Base-by-base conservation (phyloP, 1,139 yeast genomes). In the Blastobotrys buckinghamii region DNA sequence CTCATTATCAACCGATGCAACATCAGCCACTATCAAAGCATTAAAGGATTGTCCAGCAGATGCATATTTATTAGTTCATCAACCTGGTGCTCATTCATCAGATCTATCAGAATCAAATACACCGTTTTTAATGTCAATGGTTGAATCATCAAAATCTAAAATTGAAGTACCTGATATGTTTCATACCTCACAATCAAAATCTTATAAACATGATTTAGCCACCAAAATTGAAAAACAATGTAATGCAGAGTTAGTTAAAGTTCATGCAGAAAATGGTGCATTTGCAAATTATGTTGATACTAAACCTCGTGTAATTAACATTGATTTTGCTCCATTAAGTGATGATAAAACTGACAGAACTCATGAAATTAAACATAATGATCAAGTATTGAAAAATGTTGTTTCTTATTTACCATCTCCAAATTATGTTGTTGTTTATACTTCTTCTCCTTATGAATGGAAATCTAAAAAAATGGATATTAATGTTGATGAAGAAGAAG, bases 11-110 rank as follows among this genome's bases (percentile, higher is more conserved):
- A 16, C 33, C 37, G 53, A 51, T 22, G 53, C 52, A 34, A 50
- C 53, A 45, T 37, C 45, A 36, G 51, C 53, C 13, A 55, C 55
- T 17, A 45, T 39, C 35, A 44, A 54, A 42, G 56, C 62, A 16
- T 51, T 62, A 27, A 50, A 55, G 15, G 56, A 54, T 15, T 68
- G 73, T 55, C 55, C 59, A 7, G 68, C 68, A 50, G 69, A 67
- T 53, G 64, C 69, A 12, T 70, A 68, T 53, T 57, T 70, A 36
- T 55, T 70, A 36, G 67, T 69, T 29, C 55, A 59, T 49, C 70
- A 69, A 54, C 68, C 67, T 19, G 65, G 66, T 16, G 59, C 66
- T 36, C 60, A 58, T 39, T 64, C 63, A 40, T 55, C 66, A 24
- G 69, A 67, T 53, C 48, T 70, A 32, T 55, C 56, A 20, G 50